phyloP scores from a whole-genome alignment of 2,329 filamentous ascomycete genomes.

The Talaromyces funiculosus region DNA sequence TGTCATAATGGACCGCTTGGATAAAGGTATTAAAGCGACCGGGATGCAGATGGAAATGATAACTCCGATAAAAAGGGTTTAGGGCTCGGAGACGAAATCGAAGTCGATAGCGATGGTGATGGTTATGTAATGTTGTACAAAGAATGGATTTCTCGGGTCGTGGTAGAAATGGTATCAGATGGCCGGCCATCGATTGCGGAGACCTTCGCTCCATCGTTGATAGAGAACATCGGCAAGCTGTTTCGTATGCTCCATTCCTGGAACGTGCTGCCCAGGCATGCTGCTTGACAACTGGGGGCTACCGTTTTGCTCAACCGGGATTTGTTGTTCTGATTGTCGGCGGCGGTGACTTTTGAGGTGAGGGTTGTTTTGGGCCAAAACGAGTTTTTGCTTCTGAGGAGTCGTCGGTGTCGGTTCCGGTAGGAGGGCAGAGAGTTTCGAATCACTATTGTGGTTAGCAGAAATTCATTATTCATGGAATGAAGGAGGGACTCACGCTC shows the following conservation, averaged over 20 bases:
- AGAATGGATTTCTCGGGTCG: constrained; percentile 11
- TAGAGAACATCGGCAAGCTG: constrained; percentile 88
- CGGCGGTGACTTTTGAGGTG: constrained; percentile 74
- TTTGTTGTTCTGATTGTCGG: constrained; percentile 48
- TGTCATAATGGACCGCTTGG: background rate
- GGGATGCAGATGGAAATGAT: background rate
- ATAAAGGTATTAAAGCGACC: background rate
- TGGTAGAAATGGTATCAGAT: constrained; percentile 14
- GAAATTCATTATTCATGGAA: background rate
- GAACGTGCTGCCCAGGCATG: constrained; percentile 53
- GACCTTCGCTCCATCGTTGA: constrained; percentile 78
- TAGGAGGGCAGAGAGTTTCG: constrained; percentile 36
- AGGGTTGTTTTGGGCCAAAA: constrained; percentile 76
- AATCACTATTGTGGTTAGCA: constrained; percentile 25
- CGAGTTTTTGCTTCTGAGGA: constrained; percentile 57
- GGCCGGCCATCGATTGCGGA: constrained; percentile 63
- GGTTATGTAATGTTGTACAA: constrained; percentile 15
- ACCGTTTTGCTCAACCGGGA: constrained; percentile 31
- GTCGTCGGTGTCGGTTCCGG: constrained; percentile 34
- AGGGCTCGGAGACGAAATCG: background rate
- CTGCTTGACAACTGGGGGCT: constrained; percentile 32
- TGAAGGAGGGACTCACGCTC: constrained; percentile 33
- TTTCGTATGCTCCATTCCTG: constrained; percentile 88
- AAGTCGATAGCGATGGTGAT: background rate
- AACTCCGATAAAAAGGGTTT: background rate